Conservation (phyloP, 2,329 filamentous ascomycete species). For the Cytospora mali region DNA sequence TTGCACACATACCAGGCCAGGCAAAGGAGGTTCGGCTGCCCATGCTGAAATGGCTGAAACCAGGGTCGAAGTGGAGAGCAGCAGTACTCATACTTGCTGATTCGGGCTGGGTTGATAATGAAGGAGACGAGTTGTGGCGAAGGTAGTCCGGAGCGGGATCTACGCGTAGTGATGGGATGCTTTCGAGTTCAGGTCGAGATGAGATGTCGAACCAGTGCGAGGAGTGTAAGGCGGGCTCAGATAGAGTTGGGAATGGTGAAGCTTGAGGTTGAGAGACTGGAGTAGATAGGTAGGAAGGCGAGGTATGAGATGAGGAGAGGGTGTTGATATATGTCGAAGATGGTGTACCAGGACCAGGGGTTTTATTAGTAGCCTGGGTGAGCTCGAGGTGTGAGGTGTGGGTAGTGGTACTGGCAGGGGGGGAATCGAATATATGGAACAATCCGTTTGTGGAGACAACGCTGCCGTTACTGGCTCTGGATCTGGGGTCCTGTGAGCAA, state of each 20-base stretch:
- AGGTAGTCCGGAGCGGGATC: slow-evolving; percentile 38
- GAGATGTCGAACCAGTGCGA: slow-evolving; percentile 38
- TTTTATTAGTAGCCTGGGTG: slow-evolving; percentile 33
- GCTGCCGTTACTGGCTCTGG: slow-evolving; percentile 37
- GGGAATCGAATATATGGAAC: slow-evolving; percentile 34
- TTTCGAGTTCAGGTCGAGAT: slow-evolving; percentile 27
- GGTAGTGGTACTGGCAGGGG: slow-evolving; percentile 25
- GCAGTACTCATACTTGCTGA: slow-evolving; percentile 45
- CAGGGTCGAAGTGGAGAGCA: slow-evolving; percentile 53
- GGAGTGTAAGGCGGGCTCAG: slow-evolving; percentile 34
- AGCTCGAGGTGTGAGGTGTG: slow-evolving; percentile 31
- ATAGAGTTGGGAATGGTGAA: slow-evolving; percentile 36
- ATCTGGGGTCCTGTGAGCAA: slow-evolving; percentile 42
- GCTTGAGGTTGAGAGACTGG: slow-evolving; percentile 32
- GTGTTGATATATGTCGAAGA: slow-evolving; percentile 36
- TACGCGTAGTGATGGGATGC: slow-evolving; percentile 38
- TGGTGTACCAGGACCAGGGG: slow-evolving; percentile 30
- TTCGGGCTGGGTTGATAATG: slow-evolving; percentile 24
- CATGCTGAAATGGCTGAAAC: slow-evolving; percentile 54
- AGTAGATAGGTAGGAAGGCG: slow-evolving; percentile 32
- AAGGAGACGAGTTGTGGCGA: slow-evolving; percentile 18
- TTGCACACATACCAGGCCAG: slow-evolving; percentile 49
- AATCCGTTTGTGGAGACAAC: slow-evolving; percentile 34
- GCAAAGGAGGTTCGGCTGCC: slow-evolving; percentile 52
- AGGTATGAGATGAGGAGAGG: slow-evolving; percentile 33